phyloP scores from a whole-genome alignment of 768 basidiomycete species.

The Kwoniella europaea region DNA sequence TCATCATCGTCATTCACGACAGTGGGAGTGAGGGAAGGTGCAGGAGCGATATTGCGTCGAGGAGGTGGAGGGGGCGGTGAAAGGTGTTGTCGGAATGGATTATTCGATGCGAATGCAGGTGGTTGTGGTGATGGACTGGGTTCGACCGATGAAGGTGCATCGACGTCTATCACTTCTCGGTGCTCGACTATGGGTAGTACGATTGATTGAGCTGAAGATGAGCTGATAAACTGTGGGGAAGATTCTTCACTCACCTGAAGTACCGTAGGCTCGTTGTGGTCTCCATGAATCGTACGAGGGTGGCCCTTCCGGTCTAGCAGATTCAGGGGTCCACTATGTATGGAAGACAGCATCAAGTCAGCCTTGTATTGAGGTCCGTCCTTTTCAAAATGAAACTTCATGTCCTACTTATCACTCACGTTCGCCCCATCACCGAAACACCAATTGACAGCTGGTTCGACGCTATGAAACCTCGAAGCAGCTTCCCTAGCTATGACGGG shows the following conservation, averaged over 20 bases:
- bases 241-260: conserved; percentile 16
- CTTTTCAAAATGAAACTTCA: background rate
- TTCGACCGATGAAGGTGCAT: conserved; percentile 13
- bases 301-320: background rate
- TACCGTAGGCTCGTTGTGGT: conserved; percentile 18
- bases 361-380: background rate
- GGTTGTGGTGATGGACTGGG: conserved; percentile 15
- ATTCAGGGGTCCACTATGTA: conserved; percentile 20
- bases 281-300: conserved; percentile 17
- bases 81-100: conserved; percentile 29
- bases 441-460: conserved; percentile 49
- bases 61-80: conserved; percentile 3
- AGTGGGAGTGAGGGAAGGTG: conserved; percentile 17
- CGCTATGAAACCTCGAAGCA: conserved; percentile 32
- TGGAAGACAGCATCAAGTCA: background rate
- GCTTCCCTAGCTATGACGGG: conserved; percentile 40
- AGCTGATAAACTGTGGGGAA: too few species aligned
- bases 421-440: conserved; percentile 42
- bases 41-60: conserved; percentile 5
- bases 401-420: conserved; percentile 16
- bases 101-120: conserved; percentile 19
- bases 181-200: conserved; percentile 29
- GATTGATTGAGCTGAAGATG: background rate
- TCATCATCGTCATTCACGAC: conserved; percentile 38
- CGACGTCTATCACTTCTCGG: conserved; percentile 28